Conservation (phyloP, 441 rosid species). For the Biscutella laevigata region DNA sequence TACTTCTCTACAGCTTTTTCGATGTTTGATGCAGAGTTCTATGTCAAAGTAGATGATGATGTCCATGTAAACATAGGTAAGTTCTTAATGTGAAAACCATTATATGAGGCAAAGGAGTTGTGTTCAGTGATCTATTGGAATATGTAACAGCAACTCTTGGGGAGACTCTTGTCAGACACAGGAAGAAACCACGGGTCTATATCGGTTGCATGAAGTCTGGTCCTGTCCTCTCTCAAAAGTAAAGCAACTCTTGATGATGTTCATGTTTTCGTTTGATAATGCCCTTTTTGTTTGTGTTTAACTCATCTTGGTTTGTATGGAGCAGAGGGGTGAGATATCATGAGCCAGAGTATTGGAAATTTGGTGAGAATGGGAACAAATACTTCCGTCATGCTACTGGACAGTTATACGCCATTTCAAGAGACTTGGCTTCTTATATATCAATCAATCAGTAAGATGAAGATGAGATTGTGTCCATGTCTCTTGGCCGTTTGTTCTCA, state of each 20-base stretch:
- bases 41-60: too few species aligned
- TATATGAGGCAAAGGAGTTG: background rate
- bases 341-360: constrained; percentile 93
- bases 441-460: constrained; percentile 80
- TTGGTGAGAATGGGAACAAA: constrained; percentile 89
- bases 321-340: constrained; percentile 90
- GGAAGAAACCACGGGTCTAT: constrained; percentile 64
- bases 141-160: constrained; percentile 79
- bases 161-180: constrained; percentile 74
- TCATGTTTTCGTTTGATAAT: too few species aligned
- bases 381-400: constrained; percentile 97
- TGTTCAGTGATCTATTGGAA: constrained; percentile 5
- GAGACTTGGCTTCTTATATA: constrained; percentile 78
- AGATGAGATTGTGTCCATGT: background rate
- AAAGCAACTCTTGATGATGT: too few species aligned
- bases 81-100: background rate
- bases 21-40: constrained; percentile 90
- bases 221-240: constrained; percentile 90
- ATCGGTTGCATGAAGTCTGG: constrained; percentile 99
- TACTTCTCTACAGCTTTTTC: constrained; percentile 85
- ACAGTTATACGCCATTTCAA: constrained; percentile 83
- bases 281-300: too few species aligned
- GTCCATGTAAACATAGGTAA: constrained; percentile 93
- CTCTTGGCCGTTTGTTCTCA: constrained; percentile 3
- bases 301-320: constrained; percentile 20